Base-by-base conservation (phyloP, 306 rosid species). In the Vigna trinervia region DNA sequence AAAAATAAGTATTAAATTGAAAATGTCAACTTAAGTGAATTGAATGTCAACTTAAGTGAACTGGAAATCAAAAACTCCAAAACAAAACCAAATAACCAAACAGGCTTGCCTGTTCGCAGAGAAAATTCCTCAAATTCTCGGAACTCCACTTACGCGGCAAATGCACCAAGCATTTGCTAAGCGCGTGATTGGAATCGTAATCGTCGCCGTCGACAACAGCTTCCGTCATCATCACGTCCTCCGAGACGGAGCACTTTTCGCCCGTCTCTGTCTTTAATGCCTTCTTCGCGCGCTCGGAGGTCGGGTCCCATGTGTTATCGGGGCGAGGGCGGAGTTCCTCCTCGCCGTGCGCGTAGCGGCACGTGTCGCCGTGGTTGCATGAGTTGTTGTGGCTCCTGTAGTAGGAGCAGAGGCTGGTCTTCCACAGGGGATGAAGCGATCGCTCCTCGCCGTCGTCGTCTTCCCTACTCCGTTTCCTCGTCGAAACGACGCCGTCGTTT, bases 301-400 rank as follows among this genome's bases (percentile, higher is more conserved):
- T 95, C 32, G 97, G 99, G 85, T 95, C 99, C 97, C 98, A 91
- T 28, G 97, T 84, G 77, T 86, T 87, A 76, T 92, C 96, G 19
- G 97, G 97, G 11, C 97, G 91, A 48, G 66, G 83, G n/a, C 96
- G 92, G 48, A 95, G 97, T 86, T 95, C 99, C 81, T 85, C 89
- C 72, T 90, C 97, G 60, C 96, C 73, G 73, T 95, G 97, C 9
- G 97, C 99, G 47, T 85, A 95, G 52, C 90, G 88, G 81, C 98
- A 95, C 13, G 59, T 36, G 45, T 4, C 72, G 5, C 99, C 99
- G 66, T 92, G 97, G 86, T 90, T 84, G 39, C 99, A 95, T 45
- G 96, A 70, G 19, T 80, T 79, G 4, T 83, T 82, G 1, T 85
- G 63, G 73, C 96, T 85, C 73, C 99, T 72, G 84, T 90, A 92